Evolutionary conservation across 2,329 filamentous ascomycete species (phyloP), one percentile per base, ranked within the genome.

Genomic region (Lecanicillium sp.): DNA sequence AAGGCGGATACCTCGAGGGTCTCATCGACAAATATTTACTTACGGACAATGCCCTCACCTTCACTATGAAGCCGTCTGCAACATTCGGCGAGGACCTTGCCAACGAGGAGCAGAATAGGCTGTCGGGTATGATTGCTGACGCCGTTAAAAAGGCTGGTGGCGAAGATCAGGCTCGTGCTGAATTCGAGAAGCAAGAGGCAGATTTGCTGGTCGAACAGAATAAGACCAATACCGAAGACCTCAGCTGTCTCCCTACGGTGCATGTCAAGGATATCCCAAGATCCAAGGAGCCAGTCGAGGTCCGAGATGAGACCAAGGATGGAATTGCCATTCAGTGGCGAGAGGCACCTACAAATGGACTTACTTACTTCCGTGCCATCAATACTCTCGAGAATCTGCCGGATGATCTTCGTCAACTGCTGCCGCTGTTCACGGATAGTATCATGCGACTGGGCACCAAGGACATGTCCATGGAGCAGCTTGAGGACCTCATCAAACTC

Each of bases 321-420:
- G 71, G 74, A 28, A 74, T 83, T 29, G 78, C 82, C 33, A 77
- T 92, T 4, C 85, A 95, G 51, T 95, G 89, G 88, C 81, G 83
- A 36, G 86, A 94, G 59, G 87, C 89, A 7, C 85, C 87, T 3
- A 98, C 92, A 0, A 98, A 98, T 51, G 92, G 92, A 0, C 66
- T 98, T 42, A 96, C 90, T 2, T 98, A 98, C 58, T 95, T 98
- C 67, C 82, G 89, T 43, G 88, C 87, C 3, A 76, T 96, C 57
- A 88, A 94, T 55, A 72, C 76, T 0, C 70, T 96, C 39, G 73
- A 85, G 32, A 78, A 83, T 44, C 66, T 98, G 12, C 87, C 90
- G 0, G 81, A 90, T 44, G 86, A 95, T 45, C 71, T 96, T 37
- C 77, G 92, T 37, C 71, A 85, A 49, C 69, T 96, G 42, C 75